phyloP scores from a whole-genome alignment of 148 eudicot genomes.

The Dysphania ambrosioides region DNA sequence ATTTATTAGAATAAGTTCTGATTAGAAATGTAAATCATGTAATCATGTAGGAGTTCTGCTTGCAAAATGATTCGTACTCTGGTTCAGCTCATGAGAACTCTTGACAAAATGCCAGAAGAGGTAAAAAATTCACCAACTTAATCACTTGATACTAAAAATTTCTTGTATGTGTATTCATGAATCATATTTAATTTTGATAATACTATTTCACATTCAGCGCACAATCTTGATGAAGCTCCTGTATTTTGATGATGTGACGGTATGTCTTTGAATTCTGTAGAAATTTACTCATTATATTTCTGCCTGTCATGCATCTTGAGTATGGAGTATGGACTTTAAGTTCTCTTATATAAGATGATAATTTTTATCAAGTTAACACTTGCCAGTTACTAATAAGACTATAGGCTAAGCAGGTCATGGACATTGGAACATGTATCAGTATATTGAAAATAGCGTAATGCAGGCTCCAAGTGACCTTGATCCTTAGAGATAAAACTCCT shows the following conservation, averaged over 20 bases:
- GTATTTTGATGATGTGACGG: constrained; percentile 89
- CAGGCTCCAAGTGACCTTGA: not conserved
- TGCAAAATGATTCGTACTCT: constrained; percentile 94
- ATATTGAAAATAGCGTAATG: not conserved
- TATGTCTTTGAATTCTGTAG: constrained; percentile 28
- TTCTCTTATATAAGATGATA: not conserved
- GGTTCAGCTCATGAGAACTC: constrained; percentile 90
- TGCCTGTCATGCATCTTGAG: not conserved
- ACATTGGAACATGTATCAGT: not conserved
- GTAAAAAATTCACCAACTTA: constrained; percentile 28
- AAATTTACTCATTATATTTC: not conserved
- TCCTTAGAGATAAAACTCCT: not conserved
- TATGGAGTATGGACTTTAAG: not conserved
- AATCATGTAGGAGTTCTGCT: constrained; percentile 93
- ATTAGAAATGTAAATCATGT: not conserved
- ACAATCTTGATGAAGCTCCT: constrained; percentile 94
- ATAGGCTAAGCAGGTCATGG: not conserved
- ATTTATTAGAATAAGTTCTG: not conserved
- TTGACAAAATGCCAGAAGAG: constrained; percentile 97
- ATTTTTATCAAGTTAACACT: not conserved
- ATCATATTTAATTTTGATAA: constrained; percentile 10
- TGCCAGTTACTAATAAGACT: not conserved
- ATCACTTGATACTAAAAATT: not conserved
- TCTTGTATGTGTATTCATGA: not conserved
- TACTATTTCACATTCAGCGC: constrained; percentile 51